phyloP scores from a whole-genome alignment of 345 rosid species.

The Lagerstroemia speciosa region DNA sequence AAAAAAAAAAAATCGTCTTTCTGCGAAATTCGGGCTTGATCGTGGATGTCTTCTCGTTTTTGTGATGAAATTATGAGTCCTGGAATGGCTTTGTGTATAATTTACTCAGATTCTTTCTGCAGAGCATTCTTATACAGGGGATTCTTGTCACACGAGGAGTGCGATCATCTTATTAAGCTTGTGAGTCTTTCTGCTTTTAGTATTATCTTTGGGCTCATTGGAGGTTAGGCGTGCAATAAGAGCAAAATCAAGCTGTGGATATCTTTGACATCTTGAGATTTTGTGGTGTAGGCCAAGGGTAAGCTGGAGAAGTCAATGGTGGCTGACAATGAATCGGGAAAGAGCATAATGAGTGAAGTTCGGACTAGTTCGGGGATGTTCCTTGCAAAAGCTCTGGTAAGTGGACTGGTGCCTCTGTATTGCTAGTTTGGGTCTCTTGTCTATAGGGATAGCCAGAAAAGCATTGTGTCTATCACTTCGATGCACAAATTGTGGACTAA shows the following conservation, averaged over 20 bases:
- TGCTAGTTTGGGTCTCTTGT: not conserved
- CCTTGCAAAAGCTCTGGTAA: slow-evolving; percentile 64
- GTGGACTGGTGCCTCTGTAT: not conserved
- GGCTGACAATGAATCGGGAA: slow-evolving; percentile 78
- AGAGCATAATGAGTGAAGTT: slow-evolving; percentile 62
- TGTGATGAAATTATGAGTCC: not conserved
- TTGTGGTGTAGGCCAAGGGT: slow-evolving; percentile 55
- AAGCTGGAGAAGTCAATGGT: slow-evolving; percentile 86
- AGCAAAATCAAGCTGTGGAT: not conserved
- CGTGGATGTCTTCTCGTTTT: not conserved
- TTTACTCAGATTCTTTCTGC: slow-evolving; percentile 3
- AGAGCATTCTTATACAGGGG: slow-evolving; percentile 79
- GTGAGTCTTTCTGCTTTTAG: no score
- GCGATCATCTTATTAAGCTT: slow-evolving; percentile 60
- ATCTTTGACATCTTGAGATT: slow-evolving; percentile 1
- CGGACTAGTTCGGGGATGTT: slow-evolving; percentile 97
- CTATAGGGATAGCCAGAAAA: no score
- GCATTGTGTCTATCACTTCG: no score
- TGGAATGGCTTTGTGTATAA: not conserved
- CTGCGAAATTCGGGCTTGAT: no score
- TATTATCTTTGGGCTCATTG: not conserved
- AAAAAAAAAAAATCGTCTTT: no score
- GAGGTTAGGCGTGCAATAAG: not conserved
- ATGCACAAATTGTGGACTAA: no score
- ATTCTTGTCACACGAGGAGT: slow-evolving; percentile 64